phyloP scores from a whole-genome alignment of 306 rosid genomes.

The Cicer yamashitae region DNA sequence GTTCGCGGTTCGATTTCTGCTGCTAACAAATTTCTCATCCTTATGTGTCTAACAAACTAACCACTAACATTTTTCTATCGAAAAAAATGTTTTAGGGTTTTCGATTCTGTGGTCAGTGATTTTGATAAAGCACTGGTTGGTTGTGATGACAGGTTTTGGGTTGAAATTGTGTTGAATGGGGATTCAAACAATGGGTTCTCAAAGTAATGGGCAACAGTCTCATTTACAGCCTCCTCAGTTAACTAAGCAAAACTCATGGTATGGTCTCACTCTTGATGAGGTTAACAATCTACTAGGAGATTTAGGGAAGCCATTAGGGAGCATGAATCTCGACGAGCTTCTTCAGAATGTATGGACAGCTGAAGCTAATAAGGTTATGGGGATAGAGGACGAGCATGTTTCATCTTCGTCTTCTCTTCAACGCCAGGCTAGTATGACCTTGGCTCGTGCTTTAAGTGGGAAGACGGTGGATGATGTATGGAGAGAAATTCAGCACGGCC shows the following conservation, averaged over 20 bases:
- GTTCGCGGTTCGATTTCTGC: no score
- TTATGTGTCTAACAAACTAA: no score
- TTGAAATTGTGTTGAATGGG: constrained; percentile 62
- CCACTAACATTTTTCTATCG: no score
- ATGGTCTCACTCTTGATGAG: constrained; percentile 68
- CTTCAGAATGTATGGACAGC: constrained; percentile 76
- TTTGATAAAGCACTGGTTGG: constrained; percentile 14
- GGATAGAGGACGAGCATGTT: constrained; percentile 50
- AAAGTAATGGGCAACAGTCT: constrained; percentile 64
- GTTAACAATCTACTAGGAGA: constrained; percentile 62
- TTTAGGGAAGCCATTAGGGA: constrained; percentile 65
- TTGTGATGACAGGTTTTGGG: constrained; percentile 42
- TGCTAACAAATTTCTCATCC: no score
- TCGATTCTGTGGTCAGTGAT: constrained; percentile 14
- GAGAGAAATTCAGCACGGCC: constrained; percentile 78
- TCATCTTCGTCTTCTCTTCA: constrained; percentile 56
- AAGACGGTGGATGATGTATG: constrained; percentile 85
- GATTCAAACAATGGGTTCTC: constrained; percentile 78
- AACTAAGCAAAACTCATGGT: constrained; percentile 70
- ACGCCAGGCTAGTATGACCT: constrained; percentile 67
- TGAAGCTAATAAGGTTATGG: constrained; percentile 59
- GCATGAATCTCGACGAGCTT: constrained; percentile 83
- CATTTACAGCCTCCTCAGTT: constrained; percentile 63
- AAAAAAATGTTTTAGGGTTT: constrained; percentile 30
- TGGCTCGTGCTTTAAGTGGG: constrained; percentile 71